A percentile compares a stretch with the other conserved stretches of the same genome.
Evolutionary conservation across 768 basidiomycete species (phyloP).

Genomic region (Filobasidium floriforme): DNA sequence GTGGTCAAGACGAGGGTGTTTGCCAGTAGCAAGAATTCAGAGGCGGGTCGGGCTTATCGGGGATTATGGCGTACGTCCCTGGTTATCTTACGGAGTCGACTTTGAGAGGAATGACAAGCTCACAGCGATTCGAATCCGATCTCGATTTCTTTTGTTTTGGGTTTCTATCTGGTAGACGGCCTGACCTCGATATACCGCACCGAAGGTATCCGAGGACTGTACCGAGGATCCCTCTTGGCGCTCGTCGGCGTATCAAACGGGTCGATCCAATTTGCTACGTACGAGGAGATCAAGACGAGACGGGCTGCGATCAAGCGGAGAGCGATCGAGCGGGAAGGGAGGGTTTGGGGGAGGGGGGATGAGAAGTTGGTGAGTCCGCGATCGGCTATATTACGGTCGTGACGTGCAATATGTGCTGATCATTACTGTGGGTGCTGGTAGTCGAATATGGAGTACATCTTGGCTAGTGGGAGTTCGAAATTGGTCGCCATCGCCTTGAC

Average conservation of each 20-base stretch:
- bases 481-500: constrained; percentile 71
- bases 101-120: too few species aligned
- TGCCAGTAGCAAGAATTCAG: constrained; percentile 56
- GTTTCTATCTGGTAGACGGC: constrained; percentile 59
- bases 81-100: too few species aligned
- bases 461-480: constrained; percentile 88
- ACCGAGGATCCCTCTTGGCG: constrained; percentile 78
- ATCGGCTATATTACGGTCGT: too few species aligned
- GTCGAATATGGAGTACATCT: constrained; percentile 84
- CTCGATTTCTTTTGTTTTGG: too few species aligned
- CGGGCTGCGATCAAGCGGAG: constrained; percentile 63
- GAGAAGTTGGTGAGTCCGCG: constrained; percentile 70
- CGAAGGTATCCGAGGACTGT: constrained; percentile 74
- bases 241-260: constrained; percentile 90
- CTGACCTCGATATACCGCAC: constrained; percentile 60
- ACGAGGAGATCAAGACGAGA: constrained; percentile 91
- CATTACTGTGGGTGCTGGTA: constrained; percentile 38
- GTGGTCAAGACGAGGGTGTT: constrained; percentile 97
- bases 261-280: constrained; percentile 88
- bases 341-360: constrained; percentile 60
- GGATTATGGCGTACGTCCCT: constrained; percentile 62
- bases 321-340: constrained; percentile 57
- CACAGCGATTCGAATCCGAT: too few species aligned
- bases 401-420: background rate
- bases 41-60: constrained; percentile 63